phyloP scores from a whole-genome alignment of 2,329 filamentous ascomycete genomes.

The Lithohypha guttulata region DNA sequence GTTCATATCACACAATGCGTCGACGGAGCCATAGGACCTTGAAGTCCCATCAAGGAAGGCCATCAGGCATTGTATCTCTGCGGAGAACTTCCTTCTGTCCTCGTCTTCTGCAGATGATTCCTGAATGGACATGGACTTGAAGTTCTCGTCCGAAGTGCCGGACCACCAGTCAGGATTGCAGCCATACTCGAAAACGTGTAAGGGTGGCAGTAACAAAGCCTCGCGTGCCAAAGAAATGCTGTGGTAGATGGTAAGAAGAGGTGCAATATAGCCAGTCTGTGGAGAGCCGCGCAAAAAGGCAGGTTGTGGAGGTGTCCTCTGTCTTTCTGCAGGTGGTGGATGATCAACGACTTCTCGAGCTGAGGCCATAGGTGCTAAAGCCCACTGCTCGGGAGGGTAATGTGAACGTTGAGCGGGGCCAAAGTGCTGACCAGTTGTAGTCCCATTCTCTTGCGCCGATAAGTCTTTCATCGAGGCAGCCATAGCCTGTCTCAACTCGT shows the following conservation, averaged over 20 bases:
- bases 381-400: conserved; percentile 47
- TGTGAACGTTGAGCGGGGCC: conserved; percentile 44
- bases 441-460: conserved; percentile 45
- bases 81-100: conserved; percentile 38
- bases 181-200: conserved; percentile 41
- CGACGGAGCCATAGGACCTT: conserved; percentile 48
- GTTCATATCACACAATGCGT: conserved; percentile 38
- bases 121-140: conserved; percentile 39
- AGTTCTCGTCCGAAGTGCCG: conserved; percentile 41
- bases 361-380: conserved; percentile 40
- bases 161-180: conserved; percentile 52
- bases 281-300: conserved; percentile 48
- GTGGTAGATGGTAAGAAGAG: conserved; percentile 51
- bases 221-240: conserved; percentile 49
- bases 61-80: conserved; percentile 51
- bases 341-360: conserved; percentile 45
- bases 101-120: conserved; percentile 25
- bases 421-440: conserved; percentile 38
- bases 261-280: conserved; percentile 44
- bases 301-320: conserved; percentile 39
- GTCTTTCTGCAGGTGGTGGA: conserved; percentile 40
- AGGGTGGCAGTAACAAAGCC: conserved; percentile 41
- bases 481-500: conserved; percentile 36
- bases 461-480: conserved; percentile 34
- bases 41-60: conserved; percentile 49